Conservation (phyloP, 2,329 filamentous ascomycete species). For the Aspergillus sp. region DNA sequence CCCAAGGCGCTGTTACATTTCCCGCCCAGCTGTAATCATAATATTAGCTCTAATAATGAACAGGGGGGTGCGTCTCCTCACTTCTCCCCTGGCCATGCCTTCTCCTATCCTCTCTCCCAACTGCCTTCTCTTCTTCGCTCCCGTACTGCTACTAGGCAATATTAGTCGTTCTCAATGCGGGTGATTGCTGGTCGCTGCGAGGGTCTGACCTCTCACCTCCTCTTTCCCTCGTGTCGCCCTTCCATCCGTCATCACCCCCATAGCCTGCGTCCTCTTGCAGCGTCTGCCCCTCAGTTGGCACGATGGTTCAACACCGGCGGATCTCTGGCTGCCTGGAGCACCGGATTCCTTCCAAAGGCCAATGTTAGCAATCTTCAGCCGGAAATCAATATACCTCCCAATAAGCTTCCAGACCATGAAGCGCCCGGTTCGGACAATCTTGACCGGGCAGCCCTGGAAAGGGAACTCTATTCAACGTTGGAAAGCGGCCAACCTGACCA, state of each 20-base stretch:
- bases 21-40: not conserved
- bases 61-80: conserved; percentile 1
- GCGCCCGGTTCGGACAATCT: not conserved
- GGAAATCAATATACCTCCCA: not conserved
- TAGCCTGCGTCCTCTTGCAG: conserved; percentile 4
- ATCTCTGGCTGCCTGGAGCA: not conserved
- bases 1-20: not conserved
- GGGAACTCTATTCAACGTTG: conserved; percentile 28
- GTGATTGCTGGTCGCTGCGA: conserved; percentile 25
- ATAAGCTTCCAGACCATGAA: not conserved
- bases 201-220: conserved; percentile 29
- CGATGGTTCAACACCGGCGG: not conserved
- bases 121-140: not conserved
- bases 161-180: conserved; percentile 19
- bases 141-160: not conserved
- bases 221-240: conserved; percentile 21
- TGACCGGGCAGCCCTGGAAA: not conserved
- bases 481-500: conserved; percentile 41
- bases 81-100: not conserved
- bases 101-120: not conserved
- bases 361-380: not conserved
- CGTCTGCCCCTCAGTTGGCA: conserved; percentile 4
- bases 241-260: conserved; percentile 13
- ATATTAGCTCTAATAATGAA: not conserved
- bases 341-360: not conserved